These are phyloP conservation scores for Sphaerobolus stellatus DNA, from an alignment of 1,284 basidiomycete genomes.

Conservation along the genomic window DNA sequence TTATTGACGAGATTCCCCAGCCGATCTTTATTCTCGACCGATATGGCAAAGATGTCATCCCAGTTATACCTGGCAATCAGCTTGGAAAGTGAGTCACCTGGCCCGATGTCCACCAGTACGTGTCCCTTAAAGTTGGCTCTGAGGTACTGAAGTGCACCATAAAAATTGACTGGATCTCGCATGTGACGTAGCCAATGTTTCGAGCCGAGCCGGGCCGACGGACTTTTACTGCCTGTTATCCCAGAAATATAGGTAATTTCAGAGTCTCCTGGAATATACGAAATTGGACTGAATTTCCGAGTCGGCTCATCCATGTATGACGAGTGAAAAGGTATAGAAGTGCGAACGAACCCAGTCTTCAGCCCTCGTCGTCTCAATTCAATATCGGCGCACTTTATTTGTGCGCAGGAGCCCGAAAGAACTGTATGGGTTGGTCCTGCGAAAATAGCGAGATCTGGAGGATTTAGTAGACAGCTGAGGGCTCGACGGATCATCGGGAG, in stretches of 20 bases:
- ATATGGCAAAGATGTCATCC: too few species aligned
- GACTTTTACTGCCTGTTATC: background rate
- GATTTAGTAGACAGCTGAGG: constrained; percentile 2
- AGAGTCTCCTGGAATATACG: background rate
- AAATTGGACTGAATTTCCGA: background rate
- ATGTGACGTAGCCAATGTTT: constrained; percentile 13
- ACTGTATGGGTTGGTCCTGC: constrained; percentile 10
- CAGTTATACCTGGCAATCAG: too few species aligned
- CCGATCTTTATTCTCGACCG: too few species aligned
- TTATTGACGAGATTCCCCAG: too few species aligned
- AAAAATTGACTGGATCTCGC: constrained; percentile 13
- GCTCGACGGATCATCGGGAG: background rate
- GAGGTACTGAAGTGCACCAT: too few species aligned
- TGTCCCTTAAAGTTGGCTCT: too few species aligned
- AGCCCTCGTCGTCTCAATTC: background rate
- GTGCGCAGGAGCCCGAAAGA: constrained; percentile 5
- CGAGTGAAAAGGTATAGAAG: constrained; percentile 14
- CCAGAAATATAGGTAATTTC: constrained; percentile 7
- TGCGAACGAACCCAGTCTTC: constrained; percentile 6
- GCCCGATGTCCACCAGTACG: too few species aligned
- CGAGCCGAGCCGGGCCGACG: background rate
- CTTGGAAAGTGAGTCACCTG: too few species aligned
- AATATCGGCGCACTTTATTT: background rate
- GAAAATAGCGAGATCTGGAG: constrained; percentile 10
- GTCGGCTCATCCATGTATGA: constrained; percentile 2